phyloP scores from a whole-genome alignment of 768 basidiomycete species.

The Guyanaporus albipodus region DNA sequence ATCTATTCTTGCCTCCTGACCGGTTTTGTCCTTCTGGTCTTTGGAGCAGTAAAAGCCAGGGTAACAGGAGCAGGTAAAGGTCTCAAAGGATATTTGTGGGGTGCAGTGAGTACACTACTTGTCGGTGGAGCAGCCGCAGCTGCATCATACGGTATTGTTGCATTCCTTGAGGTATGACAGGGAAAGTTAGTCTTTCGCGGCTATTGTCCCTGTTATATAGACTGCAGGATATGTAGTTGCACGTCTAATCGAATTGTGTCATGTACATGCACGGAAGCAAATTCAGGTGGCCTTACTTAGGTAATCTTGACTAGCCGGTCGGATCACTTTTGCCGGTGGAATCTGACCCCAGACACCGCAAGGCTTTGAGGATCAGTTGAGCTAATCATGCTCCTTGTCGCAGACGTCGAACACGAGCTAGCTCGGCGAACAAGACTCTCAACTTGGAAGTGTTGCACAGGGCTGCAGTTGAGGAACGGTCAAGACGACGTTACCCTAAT shows the following conservation, averaged over 20 bases:
- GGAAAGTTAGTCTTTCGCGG: too few species aligned
- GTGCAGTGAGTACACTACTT: slow-evolving; percentile 78
- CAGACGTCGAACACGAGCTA: slow-evolving; percentile 7
- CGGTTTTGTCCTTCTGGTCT: slow-evolving; percentile 79
- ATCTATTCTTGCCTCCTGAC: slow-evolving; percentile 79
- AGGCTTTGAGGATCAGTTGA: not conserved
- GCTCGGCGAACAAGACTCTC: not conserved
- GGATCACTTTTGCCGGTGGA: not conserved
- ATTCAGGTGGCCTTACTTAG: too few species aligned
- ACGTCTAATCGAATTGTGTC: not conserved
- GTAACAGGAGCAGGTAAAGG: slow-evolving; percentile 78
- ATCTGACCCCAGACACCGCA: slow-evolving; percentile 24
- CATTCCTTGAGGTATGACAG: slow-evolving; percentile 38
- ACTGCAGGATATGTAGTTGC: slow-evolving; percentile 3
- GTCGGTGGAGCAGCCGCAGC: slow-evolving; percentile 92
- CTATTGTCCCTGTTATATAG: slow-evolving; percentile 2
- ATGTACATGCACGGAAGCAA: too few species aligned
- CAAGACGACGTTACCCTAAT: not conserved
- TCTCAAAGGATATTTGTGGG: slow-evolving; percentile 72
- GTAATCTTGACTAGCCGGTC: too few species aligned
- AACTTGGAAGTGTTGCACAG: not conserved
- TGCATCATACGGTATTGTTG: slow-evolving; percentile 59
- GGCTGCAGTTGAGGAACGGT: not conserved
- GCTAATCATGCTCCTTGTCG: not conserved
- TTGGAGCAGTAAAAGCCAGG: slow-evolving; percentile 87